phyloP scores from a whole-genome alignment of 2,329 filamentous ascomycete genomes.

The Pseudogymnoascus verrucosus region DNA sequence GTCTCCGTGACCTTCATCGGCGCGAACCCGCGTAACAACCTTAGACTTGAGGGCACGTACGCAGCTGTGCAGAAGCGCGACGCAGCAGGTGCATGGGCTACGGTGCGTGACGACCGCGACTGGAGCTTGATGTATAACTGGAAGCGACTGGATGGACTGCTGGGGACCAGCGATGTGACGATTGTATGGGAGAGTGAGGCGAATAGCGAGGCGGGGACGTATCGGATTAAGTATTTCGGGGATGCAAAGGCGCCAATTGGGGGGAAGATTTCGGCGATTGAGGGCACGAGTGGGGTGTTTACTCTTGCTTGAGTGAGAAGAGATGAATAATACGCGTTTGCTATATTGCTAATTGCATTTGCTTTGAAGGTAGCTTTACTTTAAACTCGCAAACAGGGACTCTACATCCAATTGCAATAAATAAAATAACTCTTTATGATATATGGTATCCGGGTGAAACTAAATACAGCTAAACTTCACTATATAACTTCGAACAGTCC shows the following conservation, averaged over 20 bases:
- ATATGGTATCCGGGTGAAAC: neutral
- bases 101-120: constrained; percentile 65
- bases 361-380: too few species aligned
- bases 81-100: constrained; percentile 47
- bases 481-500: neutral
- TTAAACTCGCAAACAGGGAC: neutral
- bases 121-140: constrained; percentile 80
- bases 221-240: constrained; percentile 76
- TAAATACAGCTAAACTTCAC: neutral
- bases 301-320: constrained; percentile 1
- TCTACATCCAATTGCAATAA: neutral
- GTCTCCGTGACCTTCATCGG: constrained; percentile 68
- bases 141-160: constrained; percentile 59
- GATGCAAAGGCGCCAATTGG: constrained; percentile 62
- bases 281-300: constrained; percentile 56
- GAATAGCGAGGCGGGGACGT: constrained; percentile 54
- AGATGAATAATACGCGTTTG: neutral
- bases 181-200: constrained; percentile 72
- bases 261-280: constrained; percentile 58
- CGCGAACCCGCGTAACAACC: constrained; percentile 84
- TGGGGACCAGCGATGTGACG: constrained; percentile 70
- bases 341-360: too few species aligned
- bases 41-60: constrained; percentile 70
- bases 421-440: neutral
- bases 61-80: constrained; percentile 62